Evolutionary conservation across 371 early-diverging fungal species (phyloP).

Genomic region (Mortierella sp.): DNA sequence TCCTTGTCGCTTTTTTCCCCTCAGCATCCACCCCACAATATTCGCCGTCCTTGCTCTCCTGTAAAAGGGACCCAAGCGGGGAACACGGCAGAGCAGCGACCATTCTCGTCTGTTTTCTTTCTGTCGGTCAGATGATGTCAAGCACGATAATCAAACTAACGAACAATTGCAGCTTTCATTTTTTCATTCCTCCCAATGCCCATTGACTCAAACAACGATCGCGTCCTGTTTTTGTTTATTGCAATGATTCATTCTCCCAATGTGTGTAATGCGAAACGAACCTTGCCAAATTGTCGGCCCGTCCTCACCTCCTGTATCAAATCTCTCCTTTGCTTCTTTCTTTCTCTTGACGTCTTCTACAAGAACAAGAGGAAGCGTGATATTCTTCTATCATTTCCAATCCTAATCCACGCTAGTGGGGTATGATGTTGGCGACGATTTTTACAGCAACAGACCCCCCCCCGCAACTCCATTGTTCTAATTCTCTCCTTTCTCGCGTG

Average conservation of each 20-base stretch:
- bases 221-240: not conserved
- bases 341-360: not conserved
- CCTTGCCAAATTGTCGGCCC: constrained; percentile 4
- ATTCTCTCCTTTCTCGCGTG: not conserved
- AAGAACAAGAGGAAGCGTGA: not conserved
- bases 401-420: not conserved
- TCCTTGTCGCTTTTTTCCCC: not conserved
- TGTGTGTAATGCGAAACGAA: not conserved
- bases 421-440: not conserved
- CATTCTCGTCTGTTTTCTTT: not conserved
- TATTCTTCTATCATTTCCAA: not conserved
- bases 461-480: not conserved
- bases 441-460: not conserved
- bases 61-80: not conserved
- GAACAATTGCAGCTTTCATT: not conserved
- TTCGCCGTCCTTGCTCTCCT: not conserved
- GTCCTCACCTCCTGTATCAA: not conserved
- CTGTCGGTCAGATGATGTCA: constrained; percentile 7
- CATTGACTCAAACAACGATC: too few relatives aligned
- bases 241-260: not conserved
- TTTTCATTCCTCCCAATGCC: not conserved
- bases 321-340: not conserved
- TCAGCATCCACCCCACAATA: not conserved
- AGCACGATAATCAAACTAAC: not conserved
- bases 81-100: too few relatives aligned